Evolutionary conservation across 1,284 basidiomycete species (phyloP).

Genomic region (Sporisorium iseilematis-ciliati): DNA sequence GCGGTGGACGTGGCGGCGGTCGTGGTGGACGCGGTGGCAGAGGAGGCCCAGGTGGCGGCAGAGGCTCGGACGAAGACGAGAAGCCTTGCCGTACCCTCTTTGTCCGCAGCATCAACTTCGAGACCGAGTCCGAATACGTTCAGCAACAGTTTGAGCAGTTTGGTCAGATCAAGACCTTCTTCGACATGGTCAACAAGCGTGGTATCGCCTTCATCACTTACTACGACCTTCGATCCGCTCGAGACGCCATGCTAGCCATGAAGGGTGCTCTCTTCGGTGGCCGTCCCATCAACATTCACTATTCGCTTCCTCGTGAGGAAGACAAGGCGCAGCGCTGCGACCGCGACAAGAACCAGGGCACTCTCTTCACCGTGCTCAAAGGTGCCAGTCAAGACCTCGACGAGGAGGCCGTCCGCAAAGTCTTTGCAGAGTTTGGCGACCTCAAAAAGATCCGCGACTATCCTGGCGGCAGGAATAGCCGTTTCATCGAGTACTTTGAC

Average conservation of each 20-base stretch:
- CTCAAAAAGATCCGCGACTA: slow-evolving; percentile 79
- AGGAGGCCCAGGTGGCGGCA: slow-evolving; percentile 17
- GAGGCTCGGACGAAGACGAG: slow-evolving; percentile 74
- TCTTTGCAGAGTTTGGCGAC: slow-evolving; percentile 89
- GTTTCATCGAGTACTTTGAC: slow-evolving; percentile 50
- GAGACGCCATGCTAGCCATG: slow-evolving; percentile 85
- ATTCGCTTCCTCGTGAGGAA: slow-evolving; percentile 86
- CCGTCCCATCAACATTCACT: slow-evolving; percentile 93
- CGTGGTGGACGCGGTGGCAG: slow-evolving; percentile 26
- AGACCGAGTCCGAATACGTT: slow-evolving; percentile 50
- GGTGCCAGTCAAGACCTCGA: slow-evolving; percentile 79
- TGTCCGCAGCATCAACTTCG: slow-evolving; percentile 80
- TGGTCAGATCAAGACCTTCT: slow-evolving; percentile 96
- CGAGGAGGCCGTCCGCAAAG: slow-evolving; percentile 83
- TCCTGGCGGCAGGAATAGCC: slow-evolving; percentile 53
- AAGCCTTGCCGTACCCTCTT: slow-evolving; percentile 94
- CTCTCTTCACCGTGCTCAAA: slow-evolving; percentile 81
- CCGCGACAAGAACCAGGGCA: slow-evolving; percentile 90
- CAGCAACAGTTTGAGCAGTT: slow-evolving; percentile 88
- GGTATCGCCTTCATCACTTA: slow-evolving; percentile 99
- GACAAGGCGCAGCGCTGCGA: slow-evolving; percentile 82
- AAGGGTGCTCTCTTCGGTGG: slow-evolving; percentile 46
- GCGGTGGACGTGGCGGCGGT: slow-evolving; percentile 29
- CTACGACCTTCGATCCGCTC: slow-evolving; percentile 89
- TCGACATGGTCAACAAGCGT: slow-evolving; percentile 90